A percentile compares a stretch with the other conserved stretches of the same genome.
Conservation (phyloP, 2,329 filamentous ascomycete species). For the Plenodomus biglobosus region DNA sequence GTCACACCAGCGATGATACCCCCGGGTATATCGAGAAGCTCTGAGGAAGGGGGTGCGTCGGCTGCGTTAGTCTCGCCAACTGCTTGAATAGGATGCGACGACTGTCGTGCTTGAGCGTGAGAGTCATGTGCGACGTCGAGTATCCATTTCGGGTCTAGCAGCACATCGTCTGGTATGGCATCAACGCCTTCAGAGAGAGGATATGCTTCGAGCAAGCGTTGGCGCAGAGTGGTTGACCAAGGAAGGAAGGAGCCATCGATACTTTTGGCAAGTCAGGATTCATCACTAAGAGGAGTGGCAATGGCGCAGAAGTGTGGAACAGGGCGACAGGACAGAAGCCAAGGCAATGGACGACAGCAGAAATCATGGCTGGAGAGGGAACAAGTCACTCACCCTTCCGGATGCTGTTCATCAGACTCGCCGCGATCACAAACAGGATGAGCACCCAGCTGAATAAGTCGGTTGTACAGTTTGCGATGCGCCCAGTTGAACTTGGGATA, state of each 20-base stretch:
- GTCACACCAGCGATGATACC: conserved; percentile 61
- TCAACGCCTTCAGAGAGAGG: conserved; percentile 67
- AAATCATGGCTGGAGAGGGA: conserved; percentile 16
- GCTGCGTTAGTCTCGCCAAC: background rate
- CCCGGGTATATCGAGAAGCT: conserved; percentile 60
- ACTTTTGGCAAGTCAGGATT: conserved; percentile 49
- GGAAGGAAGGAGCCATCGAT: conserved; percentile 79
- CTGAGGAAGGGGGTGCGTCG: conserved; percentile 39
- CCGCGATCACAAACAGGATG: conserved; percentile 73
- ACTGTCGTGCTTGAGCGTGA: background rate
- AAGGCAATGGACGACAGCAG: conserved; percentile 9
- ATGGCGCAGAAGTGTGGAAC: background rate
- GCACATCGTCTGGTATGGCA: conserved; percentile 72
- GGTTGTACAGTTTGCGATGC: conserved; percentile 81
- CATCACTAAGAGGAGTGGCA: too few species aligned
- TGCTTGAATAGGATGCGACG: background rate
- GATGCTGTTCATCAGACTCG: conserved; percentile 91
- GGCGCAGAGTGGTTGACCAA: conserved; percentile 71
- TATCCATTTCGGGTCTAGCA: conserved; percentile 74
- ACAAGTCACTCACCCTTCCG: conserved; percentile 73
- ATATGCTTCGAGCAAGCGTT: conserved; percentile 65
- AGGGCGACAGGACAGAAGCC: too few species aligned
- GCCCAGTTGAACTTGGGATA: conserved; percentile 98
- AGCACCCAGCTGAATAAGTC: conserved; percentile 81
- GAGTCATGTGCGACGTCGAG: conserved; percentile 47